These are phyloP conservation scores for Crithidia brevicula DNA, from an alignment of 208 protist species.

Conservation along the genomic window DNA sequence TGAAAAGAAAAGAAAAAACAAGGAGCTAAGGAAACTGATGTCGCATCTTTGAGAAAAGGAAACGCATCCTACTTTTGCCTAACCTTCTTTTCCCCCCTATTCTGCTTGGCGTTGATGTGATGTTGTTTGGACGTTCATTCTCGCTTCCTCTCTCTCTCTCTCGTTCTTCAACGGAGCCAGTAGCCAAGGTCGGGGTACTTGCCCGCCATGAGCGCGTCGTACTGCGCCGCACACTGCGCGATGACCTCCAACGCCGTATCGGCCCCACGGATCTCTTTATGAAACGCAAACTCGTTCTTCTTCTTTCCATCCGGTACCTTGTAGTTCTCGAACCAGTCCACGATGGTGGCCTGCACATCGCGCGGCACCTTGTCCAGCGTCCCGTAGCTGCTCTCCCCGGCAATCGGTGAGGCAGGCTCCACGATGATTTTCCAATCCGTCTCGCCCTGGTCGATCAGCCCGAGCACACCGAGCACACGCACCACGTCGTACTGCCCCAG, in stretches of 20 bases:
- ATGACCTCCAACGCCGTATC: conserved; percentile 73
- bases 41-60: too few species aligned
- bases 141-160: too few species aligned
- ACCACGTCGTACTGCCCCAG: conserved; percentile 62
- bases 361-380: conserved; percentile 58
- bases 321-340: conserved; percentile 93
- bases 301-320: conserved; percentile 93
- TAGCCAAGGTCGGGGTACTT: conserved; percentile 52
- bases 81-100: too few species aligned
- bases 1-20: too few species aligned
- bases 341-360: conserved; percentile 50
- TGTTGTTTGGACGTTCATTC: too few species aligned
- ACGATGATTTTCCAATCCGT: conserved; percentile 94
- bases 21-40: too few species aligned
- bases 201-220: conserved; percentile 48
- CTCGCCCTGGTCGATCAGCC: conserved; percentile 92
- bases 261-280: conserved; percentile 55
- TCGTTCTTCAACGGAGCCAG: conserved; percentile 68
- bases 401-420: conserved; percentile 32
- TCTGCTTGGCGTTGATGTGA: too few species aligned
- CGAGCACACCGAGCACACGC: conserved; percentile 87
- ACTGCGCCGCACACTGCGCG: conserved; percentile 60
- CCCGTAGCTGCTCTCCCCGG: conserved; percentile 43
- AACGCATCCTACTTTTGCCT: too few species aligned
- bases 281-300: conserved; percentile 86